Base-by-base conservation (phyloP, 768 basidiomycete species). In the Boletellus ananiceps region DNA sequence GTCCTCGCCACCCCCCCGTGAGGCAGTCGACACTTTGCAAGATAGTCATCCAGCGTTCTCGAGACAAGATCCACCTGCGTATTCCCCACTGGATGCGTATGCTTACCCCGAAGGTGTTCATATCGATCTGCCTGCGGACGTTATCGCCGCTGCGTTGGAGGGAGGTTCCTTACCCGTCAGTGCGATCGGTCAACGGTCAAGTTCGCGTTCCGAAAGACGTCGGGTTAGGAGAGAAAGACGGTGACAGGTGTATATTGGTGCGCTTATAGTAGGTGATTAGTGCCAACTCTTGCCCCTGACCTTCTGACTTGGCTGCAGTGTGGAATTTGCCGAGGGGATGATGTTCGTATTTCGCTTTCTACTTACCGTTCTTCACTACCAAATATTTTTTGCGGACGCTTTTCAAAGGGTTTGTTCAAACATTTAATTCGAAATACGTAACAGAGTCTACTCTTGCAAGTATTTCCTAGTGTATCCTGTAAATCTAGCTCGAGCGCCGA, bases 71-170 rank as follows among this genome's bases (percentile, higher is more conserved):
- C 90, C 90, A 18, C 91, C 91, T 21, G 88, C 86, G 15, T 93
- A 93, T 69, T 90, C 89, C 6, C 89, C 90, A n/a, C 69, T 92
- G 60, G 89, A 92, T 62, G 83, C 88, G n/a, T 87, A 75, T 57
- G 78, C 82, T 21, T 90, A 91, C 60, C 74, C 83, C 44, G 92
- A 91, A 36, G 93, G 93, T 27, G 89, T 95, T n/a, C 88, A 89
- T 44, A 84, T 94, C 41, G 91, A 96, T 68, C 74, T 96, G 31
- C 93, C 93, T 21, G 90, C 93, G 31, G 93, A 96, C 57, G 80
- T 95, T 49, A 93, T 96, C 58, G 80, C 89, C 19, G 89, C 90
- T 40, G 91, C 93, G 8, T 69, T 96, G 57, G 93, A 93, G 68
- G 86, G 86, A 8, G 76, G 74, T 38, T 66, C 78, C 14, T 71